These are phyloP conservation scores for Hordeum marinum DNA, from an alignment of 176 grass and related monocot species.

Conservation along the genomic window DNA sequence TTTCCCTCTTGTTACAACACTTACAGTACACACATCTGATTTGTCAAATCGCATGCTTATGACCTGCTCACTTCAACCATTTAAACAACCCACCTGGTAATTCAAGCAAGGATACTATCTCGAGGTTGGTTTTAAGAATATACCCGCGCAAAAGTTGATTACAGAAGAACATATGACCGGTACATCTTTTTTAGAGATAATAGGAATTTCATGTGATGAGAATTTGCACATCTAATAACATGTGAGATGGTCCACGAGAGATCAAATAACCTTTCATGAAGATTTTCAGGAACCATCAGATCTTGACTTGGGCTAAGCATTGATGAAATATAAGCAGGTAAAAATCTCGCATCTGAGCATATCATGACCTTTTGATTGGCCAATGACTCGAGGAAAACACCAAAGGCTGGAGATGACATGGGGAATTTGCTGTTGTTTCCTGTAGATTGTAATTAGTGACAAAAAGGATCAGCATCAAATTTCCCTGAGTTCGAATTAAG, in stretches of 20 bases:
- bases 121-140: neutral
- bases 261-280: constrained; percentile 58
- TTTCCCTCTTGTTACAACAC: neutral
- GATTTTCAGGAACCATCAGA: constrained; percentile 52
- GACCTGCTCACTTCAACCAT: neutral
- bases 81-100: neutral
- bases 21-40: neutral
- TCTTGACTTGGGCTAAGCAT: constrained; percentile 58
- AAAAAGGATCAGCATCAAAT: constrained; percentile 10
- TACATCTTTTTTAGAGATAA: neutral
- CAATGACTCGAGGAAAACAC: constrained; percentile 65
- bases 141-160: neutral
- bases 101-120: neutral
- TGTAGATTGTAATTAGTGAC: constrained; percentile 36
- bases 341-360: constrained; percentile 65
- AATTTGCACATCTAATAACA: neutral
- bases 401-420: constrained; percentile 58
- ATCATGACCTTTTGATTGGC: constrained; percentile 78
- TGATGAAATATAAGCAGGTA: constrained; percentile 72
- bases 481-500: constrained; percentile 14
- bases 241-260: constrained; percentile 9
- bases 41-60: neutral
- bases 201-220: neutral
- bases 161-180: too few species aligned
- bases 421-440: constrained; percentile 54